Percentiles rank a stretch among this genome's conserved stretches.
phyloP scores from a whole-genome alignment of 129 eudicot genomes.

The Arctium lappa region DNA sequence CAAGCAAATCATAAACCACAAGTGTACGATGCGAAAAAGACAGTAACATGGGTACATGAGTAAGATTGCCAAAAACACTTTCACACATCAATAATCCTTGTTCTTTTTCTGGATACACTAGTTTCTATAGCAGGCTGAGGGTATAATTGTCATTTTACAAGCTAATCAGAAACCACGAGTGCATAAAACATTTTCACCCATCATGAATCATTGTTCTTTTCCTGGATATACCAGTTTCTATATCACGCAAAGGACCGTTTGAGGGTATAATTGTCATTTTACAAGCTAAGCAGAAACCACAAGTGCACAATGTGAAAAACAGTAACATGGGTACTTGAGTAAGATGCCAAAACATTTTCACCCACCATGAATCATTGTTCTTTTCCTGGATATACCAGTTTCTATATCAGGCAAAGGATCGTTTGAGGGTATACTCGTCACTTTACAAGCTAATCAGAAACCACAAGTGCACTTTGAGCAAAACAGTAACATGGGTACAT shows the following conservation, averaged over 20 bases:
- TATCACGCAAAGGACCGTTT: neutral
- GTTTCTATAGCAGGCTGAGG: neutral
- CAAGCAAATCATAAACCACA: neutral
- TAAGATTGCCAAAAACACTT: neutral
- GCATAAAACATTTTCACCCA: neutral
- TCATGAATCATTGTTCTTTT: neutral
- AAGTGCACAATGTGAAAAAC: neutral
- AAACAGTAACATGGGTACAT: neutral
- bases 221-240: slow-evolving; percentile 4
- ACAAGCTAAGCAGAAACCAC: neutral
- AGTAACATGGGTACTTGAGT: neutral
- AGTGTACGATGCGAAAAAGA: neutral
- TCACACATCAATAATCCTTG: neutral
- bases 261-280: slow-evolving; percentile 11
- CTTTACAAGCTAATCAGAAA: slow-evolving; percentile 3
- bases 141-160: slow-evolving; percentile 13
- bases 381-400: neutral
- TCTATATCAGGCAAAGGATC: neutral
- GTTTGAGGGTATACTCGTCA: slow-evolving; percentile 9
- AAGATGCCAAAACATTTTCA: neutral
- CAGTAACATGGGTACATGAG: neutral
- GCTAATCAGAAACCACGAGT: neutral
- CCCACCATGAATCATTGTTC: neutral
- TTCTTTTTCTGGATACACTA: neutral
- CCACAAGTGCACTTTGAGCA: neutral